Evolutionary conservation across 139 green algal species (phyloP).

Genomic region (Chlorella sp.): DNA sequence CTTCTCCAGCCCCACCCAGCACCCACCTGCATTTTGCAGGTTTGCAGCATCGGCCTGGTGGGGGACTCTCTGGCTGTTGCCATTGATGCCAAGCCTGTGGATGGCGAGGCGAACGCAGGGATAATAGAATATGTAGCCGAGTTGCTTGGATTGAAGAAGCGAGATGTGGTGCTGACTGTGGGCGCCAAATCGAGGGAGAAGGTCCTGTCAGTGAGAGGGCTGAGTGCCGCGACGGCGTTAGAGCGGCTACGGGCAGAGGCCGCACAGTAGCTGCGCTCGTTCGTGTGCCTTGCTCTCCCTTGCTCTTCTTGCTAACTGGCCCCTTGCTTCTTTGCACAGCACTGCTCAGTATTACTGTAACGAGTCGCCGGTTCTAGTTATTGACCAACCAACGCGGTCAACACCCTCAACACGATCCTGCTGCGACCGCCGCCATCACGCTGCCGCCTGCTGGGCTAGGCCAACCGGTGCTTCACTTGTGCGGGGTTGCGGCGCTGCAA

Average conservation of each 20-base stretch:
- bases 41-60: background rate
- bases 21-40: background rate
- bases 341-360: background rate
- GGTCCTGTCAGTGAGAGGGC: constrained; percentile 6
- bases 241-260: background rate
- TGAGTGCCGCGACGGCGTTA: background rate
- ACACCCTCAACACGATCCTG: too few relatives aligned
- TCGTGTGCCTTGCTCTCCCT: background rate
- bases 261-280: background rate
- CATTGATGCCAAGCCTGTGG: constrained; percentile 21
- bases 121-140: constrained; percentile 15
- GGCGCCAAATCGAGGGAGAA: constrained; percentile 26
- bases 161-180: background rate
- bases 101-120: constrained; percentile 18
- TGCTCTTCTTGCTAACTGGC: background rate
- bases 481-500: too few relatives aligned
- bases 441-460: too few relatives aligned
- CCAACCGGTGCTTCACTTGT: too few relatives aligned
- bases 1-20: background rate
- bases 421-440: too few relatives aligned
- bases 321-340: background rate
- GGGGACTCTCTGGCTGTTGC: background rate
- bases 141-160: constrained; percentile 10
- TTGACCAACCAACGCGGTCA: too few relatives aligned
- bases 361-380: too few relatives aligned